These are phyloP conservation scores for Funneliformis geosporum DNA, from an alignment of 192 early-diverging fungal genomes.

Conservation along the genomic window DNA sequence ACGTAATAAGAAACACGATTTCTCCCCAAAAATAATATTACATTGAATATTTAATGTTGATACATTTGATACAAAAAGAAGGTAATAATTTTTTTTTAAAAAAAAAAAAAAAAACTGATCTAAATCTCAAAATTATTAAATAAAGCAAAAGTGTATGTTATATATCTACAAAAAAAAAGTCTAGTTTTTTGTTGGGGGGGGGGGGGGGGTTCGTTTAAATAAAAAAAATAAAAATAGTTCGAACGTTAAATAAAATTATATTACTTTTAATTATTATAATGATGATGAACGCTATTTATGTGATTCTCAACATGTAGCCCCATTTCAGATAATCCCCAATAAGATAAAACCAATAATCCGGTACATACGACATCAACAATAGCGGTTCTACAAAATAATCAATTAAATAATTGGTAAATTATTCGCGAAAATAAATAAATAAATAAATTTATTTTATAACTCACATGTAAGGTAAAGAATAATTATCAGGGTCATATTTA, in stretches of 20 bases:
- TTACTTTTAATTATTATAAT: not conserved
- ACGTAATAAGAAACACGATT: too few species aligned
- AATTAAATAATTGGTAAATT: not conserved
- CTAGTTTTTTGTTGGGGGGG: too few species aligned
- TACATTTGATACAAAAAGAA: not conserved
- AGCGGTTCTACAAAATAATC: constrained; percentile 58
- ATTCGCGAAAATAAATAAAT: not conserved
- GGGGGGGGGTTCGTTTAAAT: too few species aligned
- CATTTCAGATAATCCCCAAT: constrained; percentile 10
- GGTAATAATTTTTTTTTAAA: not conserved
- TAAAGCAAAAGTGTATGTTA: too few species aligned
- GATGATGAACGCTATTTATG: not conserved
- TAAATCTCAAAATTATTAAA: too few species aligned
- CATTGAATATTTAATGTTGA: not conserved
- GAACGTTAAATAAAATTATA: not conserved
- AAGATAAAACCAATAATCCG: constrained; percentile 51
- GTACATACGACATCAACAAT: constrained; percentile 73
- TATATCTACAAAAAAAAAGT: too few species aligned
- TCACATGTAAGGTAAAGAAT: constrained; percentile 62
- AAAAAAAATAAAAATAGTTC: not conserved
- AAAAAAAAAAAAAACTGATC: not conserved
- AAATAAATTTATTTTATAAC: constrained; percentile 32
- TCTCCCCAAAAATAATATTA: too few species aligned
- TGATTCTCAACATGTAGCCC: not conserved
- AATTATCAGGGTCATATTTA: constrained; percentile 81